Base-by-base conservation (phyloP, 805 yeast genomes). In the Saccharomycopsis fermentans region DNA sequence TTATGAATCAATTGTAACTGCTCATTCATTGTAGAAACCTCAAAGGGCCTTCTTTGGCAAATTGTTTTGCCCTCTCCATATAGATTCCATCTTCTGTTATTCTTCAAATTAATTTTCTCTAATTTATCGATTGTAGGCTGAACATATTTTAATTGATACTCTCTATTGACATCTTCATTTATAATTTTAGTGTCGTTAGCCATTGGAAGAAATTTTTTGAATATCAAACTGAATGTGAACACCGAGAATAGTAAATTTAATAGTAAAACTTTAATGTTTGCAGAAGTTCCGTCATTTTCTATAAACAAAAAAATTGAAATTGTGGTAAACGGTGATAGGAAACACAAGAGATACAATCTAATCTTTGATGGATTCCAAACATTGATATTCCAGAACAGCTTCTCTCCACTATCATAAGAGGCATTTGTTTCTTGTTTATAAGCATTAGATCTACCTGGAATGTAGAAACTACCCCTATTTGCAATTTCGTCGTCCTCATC, bases 1-100 rank as follows among this genome's bases (percentile, higher is more conserved):
- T 43, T 43, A 21, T 43, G 50, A 16, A 43, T 43, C 12, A 43
- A 43, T 11, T 43, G 50, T 11, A 43, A 26, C 12, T 43, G 50
- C 14, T 43, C 50, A 21, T 43, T 26, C 50, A 43, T 43, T 24
- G 50, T 43, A 43, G 50, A 43, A 21, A 43, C 50, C 12, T 43
- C 17, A 16, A 43, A 43, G 9, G 50, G 50, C n/a, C 50, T 43
- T 43, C 50, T 43, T 21, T 43, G 50, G 6, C 50, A 43, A 11
- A 43, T 43, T 8, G 50, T 43, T 24, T 43, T 43, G 12, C 29
- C 29, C n/a, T 43, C 50, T 8, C 50, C 50, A 43, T 43, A 43
- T 43, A 43, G 26, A 26, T 43, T 43, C 50, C 50, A 43, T 43
- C 50, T 43, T 43, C 29, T 43, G n/a, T 43, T 43, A 43, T 43